Conservation (phyloP, 768 basidiomycete genomes). For the Mycena capillaripes region DNA sequence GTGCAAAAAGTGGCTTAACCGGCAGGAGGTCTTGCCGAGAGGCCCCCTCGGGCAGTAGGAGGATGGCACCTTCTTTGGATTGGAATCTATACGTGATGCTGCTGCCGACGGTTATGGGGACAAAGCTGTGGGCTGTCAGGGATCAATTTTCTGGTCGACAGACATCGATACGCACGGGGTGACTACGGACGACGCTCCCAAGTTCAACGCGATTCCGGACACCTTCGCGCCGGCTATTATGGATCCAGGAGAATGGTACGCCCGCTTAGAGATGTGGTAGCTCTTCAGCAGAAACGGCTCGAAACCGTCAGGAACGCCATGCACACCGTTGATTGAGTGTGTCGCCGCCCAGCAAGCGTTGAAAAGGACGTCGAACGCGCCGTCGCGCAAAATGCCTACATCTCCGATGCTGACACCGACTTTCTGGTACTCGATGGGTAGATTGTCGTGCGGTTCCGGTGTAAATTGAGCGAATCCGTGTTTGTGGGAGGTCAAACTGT, state of each 20-base stretch:
- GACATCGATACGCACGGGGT: conserved; percentile 16
- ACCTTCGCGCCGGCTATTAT: conserved; percentile 2
- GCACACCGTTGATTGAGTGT: conserved; percentile 10
- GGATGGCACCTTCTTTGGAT: conserved; percentile 35
- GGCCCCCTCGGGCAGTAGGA: conserved; percentile 37
- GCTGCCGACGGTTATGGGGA: conserved; percentile 20
- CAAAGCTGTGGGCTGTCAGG: not conserved
- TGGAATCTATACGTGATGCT: conserved; percentile 22
- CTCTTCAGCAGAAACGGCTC: not conserved
- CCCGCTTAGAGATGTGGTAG: conserved; percentile 6
- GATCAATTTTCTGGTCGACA: not conserved
- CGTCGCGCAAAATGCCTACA: conserved; percentile 18
- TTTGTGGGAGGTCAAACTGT: conserved; percentile 8
- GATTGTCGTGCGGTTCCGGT: conserved; percentile 24
- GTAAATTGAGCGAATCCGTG: conserved; percentile 25
- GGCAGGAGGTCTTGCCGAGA: conserved; percentile 26
- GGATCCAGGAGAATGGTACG: conserved; percentile 13
- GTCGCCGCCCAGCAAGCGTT: conserved; percentile 12
- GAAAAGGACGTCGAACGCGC: conserved; percentile 28
- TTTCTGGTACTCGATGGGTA: not conserved
- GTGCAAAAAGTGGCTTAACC: conserved; percentile 18
- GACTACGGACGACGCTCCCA: not conserved
- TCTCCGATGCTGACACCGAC: conserved; percentile 20
- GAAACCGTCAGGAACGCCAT: conserved; percentile 19
- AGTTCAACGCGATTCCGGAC: not conserved